Conservation (phyloP, 352 stramenopile species). For the Globisporangium acanthophoron region DNA sequence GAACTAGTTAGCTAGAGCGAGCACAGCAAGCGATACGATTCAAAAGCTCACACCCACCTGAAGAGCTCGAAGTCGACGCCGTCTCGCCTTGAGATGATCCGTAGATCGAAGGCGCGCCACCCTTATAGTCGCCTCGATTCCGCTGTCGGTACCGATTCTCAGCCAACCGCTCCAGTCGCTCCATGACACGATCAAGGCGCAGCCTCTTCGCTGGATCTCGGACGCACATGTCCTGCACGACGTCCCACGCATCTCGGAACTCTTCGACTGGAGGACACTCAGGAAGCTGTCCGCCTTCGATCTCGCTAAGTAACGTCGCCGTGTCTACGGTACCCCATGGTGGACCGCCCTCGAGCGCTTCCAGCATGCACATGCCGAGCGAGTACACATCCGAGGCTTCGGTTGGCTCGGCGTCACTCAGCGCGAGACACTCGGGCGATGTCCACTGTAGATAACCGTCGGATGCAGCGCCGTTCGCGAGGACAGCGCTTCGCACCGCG, state of each 20-base stretch:
- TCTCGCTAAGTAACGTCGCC: neutral
- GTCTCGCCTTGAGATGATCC: neutral
- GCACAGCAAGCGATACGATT: neutral
- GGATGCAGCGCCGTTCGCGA: neutral
- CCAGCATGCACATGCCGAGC: conserved; percentile 3
- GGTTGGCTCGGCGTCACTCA: neutral
- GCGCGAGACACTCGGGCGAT: neutral
- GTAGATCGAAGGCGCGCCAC: neutral
- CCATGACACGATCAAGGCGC: neutral
- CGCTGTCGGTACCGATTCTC: neutral
- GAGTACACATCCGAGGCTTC: conserved; percentile 2
- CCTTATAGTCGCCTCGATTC: neutral
- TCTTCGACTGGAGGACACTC: neutral
- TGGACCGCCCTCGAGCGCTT: neutral
- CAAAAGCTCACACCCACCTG: neutral
- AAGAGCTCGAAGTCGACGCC: neutral
- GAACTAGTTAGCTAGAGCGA: neutral
- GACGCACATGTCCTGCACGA: neutral
- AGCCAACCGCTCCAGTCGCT: neutral
- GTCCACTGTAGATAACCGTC: neutral
- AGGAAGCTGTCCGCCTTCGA: neutral
- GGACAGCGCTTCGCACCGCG: neutral
- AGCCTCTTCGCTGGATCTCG: neutral
- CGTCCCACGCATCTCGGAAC: neutral
- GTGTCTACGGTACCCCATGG: neutral